phyloP scores from a whole-genome alignment of 169 alveolate species.

The Babesia caballi region DNA sequence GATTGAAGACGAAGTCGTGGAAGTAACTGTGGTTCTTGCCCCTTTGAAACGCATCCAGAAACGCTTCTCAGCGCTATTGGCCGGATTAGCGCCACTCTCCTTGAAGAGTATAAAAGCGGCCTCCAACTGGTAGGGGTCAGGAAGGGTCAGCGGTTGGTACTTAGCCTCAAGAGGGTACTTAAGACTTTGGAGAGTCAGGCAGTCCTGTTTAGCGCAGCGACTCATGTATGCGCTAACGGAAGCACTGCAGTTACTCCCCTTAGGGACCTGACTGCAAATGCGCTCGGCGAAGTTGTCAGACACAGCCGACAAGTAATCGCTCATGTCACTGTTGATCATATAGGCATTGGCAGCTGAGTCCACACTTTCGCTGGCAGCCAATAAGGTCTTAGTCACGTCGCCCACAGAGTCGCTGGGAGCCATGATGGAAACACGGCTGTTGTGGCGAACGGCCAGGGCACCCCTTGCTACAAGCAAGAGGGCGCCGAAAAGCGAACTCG shows the following conservation, averaged over 20 bases:
- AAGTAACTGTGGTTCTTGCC: conserved; percentile 4
- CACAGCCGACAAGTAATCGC: neutral
- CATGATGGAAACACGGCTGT: neutral
- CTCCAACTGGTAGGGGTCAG: conserved; percentile 47
- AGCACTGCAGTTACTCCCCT: conserved; percentile 14
- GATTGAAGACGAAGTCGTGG: conserved; percentile 9
- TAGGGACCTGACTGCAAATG: neutral
- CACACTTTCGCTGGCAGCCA: neutral
- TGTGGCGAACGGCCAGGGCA: conserved; percentile 4
- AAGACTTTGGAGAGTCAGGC: conserved; percentile 26
- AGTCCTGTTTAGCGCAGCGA: conserved; percentile 41
- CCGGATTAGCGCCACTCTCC: conserved; percentile 31
- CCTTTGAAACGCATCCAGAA: conserved; percentile 9
- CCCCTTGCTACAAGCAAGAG: neutral
- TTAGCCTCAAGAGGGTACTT: neutral
- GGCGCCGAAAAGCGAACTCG: neutral
- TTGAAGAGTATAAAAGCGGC: conserved; percentile 36
- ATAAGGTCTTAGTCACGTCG: neutral
- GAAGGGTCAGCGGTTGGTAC: conserved; percentile 18
- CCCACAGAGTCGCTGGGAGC: conserved; percentile 6
- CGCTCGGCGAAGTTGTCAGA: neutral
- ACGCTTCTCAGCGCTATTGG: neutral
- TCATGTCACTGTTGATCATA: neutral
- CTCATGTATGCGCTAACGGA: conserved; percentile 3
- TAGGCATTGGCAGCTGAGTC: neutral